A percentile compares a stretch with the other conserved stretches of the same genome.
Evolutionary conservation across 2,329 filamentous ascomycete genomes (phyloP).

Genomic region (Apiospora saccharicola): DNA sequence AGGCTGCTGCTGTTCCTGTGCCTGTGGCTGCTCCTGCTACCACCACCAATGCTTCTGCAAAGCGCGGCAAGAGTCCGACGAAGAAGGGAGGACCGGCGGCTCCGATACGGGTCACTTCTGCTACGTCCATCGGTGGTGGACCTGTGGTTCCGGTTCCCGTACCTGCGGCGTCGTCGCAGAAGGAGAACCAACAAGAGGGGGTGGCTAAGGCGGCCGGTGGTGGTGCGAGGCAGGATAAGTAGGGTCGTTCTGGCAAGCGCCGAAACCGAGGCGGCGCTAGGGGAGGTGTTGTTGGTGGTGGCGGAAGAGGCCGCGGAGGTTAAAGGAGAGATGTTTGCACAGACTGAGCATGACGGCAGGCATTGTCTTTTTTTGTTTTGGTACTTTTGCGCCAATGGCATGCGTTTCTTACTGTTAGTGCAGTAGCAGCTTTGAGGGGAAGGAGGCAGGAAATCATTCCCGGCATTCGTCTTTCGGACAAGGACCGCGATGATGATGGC

Average conservation of each 20-base stretch:
- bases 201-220: constrained; percentile 7
- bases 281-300: neutral
- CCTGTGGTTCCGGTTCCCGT: neutral
- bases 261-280: constrained; percentile 17
- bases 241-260: constrained; percentile 23
- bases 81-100: neutral
- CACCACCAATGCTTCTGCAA: neutral
- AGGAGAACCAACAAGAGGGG: neutral
- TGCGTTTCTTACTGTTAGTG: neutral
- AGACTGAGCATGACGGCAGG: neutral
- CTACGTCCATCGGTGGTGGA: neutral
- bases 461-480: neutral
- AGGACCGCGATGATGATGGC: neutral
- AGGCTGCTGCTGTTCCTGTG: neutral
- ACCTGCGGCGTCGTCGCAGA: neutral
- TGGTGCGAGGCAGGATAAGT: constrained; percentile 23
- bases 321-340: neutral
- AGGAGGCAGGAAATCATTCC: neutral
- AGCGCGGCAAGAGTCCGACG: constrained; percentile 7
- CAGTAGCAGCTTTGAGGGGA: neutral
- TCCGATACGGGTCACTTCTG: neutral
- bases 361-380: neutral
- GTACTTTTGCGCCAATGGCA: neutral
- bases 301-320: neutral
- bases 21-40: neutral